These are phyloP conservation scores for Lactarius hengduanensis DNA, from an alignment of 768 basidiomycete species.

Conservation along the genomic window DNA sequence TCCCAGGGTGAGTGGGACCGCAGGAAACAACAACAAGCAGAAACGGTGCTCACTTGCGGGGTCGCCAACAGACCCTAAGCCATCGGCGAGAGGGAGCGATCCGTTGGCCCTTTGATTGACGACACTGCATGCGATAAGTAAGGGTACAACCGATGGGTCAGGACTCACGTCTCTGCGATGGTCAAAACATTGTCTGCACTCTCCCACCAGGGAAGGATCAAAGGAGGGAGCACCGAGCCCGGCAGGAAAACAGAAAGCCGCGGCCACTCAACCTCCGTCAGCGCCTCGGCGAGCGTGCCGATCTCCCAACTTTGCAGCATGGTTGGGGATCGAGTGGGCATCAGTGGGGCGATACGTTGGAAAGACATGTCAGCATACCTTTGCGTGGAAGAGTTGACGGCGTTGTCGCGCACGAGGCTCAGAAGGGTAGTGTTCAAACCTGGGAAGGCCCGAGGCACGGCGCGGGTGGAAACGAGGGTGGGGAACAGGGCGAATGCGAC, in stretches of 20 bases:
- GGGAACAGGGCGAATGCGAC: not conserved
- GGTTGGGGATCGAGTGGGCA: not conserved
- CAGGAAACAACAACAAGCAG: not conserved
- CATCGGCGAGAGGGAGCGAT: conserved; percentile 43
- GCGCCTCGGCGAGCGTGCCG: conserved; percentile 55
- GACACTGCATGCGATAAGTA: conserved; percentile 34
- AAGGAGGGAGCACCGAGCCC: conserved; percentile 45
- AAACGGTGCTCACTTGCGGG: conserved; percentile 46
- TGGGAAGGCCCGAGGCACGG: not conserved
- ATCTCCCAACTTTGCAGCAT: conserved; percentile 54
- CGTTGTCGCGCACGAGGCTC: conserved; percentile 31
- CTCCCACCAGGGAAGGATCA: conserved; percentile 32
- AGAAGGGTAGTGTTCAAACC: conserved; percentile 8
- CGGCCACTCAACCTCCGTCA: conserved; percentile 53
- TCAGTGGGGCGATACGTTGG: not conserved
- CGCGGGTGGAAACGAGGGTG: not conserved
- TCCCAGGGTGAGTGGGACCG: not conserved
- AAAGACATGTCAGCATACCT: conserved; percentile 11
- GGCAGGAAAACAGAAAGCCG: conserved; percentile 48
- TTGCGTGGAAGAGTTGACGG: conserved; percentile 31
- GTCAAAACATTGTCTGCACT: conserved; percentile 43
- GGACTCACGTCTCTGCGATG: conserved; percentile 42
- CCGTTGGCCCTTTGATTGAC: conserved; percentile 40
- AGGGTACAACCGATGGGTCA: not conserved
- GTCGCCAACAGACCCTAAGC: conserved; percentile 56